Evolutionary conservation across 208 protist genomes (phyloP).

Genomic region (Herpetomonas muscarum): DNA sequence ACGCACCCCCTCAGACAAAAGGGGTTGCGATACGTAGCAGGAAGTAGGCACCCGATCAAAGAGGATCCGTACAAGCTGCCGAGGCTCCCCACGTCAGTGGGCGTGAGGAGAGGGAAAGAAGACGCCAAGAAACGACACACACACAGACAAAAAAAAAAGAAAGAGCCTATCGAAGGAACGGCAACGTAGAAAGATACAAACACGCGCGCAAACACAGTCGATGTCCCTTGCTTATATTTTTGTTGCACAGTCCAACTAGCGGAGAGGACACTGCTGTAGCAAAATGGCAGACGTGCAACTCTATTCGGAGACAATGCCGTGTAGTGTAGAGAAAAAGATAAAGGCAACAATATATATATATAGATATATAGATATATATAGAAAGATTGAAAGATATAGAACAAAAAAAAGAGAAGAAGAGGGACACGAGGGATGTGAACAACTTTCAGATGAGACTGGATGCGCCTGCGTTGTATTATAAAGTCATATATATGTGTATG

Average conservation of each 20-base stretch:
- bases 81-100: too few species aligned
- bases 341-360: background rate
- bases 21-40: too few species aligned
- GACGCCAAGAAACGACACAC: background rate
- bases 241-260: background rate
- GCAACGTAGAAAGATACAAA: background rate
- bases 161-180: background rate
- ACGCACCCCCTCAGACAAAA: too few species aligned
- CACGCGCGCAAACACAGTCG: background rate
- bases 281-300: conserved; percentile 1
- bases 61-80: too few species aligned
- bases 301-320: background rate
- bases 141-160: background rate
- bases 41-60: too few species aligned
- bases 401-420: too few species aligned
- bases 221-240: background rate
- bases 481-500: too few species aligned
- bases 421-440: too few species aligned
- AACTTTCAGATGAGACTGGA: too few species aligned
- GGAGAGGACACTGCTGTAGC: background rate
- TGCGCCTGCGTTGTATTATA: too few species aligned
- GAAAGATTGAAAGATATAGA: background rate
- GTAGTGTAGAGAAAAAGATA: background rate
- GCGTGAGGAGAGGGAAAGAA: background rate
- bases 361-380: background rate